phyloP scores from a whole-genome alignment of 83 land plant species.

The Diphasiastrum complanatum region DNA sequence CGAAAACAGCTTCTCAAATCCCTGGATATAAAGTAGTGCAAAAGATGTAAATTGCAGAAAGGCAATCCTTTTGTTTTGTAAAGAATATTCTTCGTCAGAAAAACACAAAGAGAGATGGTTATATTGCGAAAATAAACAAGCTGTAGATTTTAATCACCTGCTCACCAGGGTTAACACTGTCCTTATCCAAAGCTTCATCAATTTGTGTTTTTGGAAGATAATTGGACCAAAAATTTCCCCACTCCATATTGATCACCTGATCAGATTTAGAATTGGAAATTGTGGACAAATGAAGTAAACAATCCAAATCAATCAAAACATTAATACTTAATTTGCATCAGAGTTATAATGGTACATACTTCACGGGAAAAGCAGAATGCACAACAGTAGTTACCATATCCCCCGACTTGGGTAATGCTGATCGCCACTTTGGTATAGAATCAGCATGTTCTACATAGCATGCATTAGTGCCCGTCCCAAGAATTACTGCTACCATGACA shows the following conservation, averaged over 20 bases:
- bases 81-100: not conserved
- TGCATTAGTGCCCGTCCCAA: constrained; percentile 44
- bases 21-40: constrained; percentile 26
- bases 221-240: constrained; percentile 76
- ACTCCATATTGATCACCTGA: constrained; percentile 80
- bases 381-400: constrained; percentile 40
- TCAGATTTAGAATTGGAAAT: constrained; percentile 7
- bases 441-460: constrained; percentile 35
- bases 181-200: constrained; percentile 69
- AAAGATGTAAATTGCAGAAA: not conserved
- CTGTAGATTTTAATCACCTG: constrained; percentile 37
- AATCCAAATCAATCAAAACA: not conserved
- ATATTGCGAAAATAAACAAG: not conserved
- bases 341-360: not conserved
- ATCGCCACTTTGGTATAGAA: constrained; percentile 37
- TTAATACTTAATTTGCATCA: not conserved
- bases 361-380: not conserved
- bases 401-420: constrained; percentile 47
- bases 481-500: constrained; percentile 35
- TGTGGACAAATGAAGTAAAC: not conserved
- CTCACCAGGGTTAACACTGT: constrained; percentile 69
- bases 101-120: not conserved
- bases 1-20: constrained; percentile 76
- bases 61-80: not conserved
- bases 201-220: constrained; percentile 59